Base-by-base conservation (phyloP, 2,329 filamentous ascomycete species). In the Mariannaea elegans region DNA sequence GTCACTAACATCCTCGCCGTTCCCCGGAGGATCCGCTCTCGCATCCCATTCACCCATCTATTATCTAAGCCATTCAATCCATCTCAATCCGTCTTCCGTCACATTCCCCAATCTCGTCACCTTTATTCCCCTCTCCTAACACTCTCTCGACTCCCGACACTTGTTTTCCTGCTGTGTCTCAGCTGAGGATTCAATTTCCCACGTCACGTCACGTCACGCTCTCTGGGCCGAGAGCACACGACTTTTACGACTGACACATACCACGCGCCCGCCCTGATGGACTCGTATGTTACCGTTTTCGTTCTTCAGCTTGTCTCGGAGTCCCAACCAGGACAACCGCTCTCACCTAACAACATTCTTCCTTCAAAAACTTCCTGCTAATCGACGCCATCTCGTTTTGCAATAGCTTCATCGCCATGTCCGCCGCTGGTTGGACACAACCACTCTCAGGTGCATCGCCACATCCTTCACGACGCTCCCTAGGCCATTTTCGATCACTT, bases 401-500 rank as follows among this genome's bases (percentile, higher is more conserved):
- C 32, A 60, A 24, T 62, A 87, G 83, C 75, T 82, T 87, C 73
- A 81, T 85, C 59, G 56, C 68, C 56, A 71, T 71, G 69, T 63
- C 65, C 64, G 79, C 84, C 62, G 77, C 81, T 65, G 80, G 81
- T 73, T 86, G 82, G 81, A 77, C 82, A 65, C 81, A 82, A 73
- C 80, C 75, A 61, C 68, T 74, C 27, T 65, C 69, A 14, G 51
- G 32, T 29, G 59, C 70, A 18, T 67, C 64, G 21, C 50, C 65
- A 21, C 47, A 70, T 47, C 65, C 73, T 12, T 65, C 75, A 18
- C 65, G 69, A 38, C 72, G 71, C 64, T 76, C 79, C 46, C 73
- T 82, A 46, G 80, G 81, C 57, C 84, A 86, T 67, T 75, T 85
- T 56, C 78, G 83, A 62, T 84, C 84, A 39, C 76, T 85, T 13